Evolutionary conservation across 345 rosid genomes (phyloP).

Genomic region (Mercurialis annua): DNA sequence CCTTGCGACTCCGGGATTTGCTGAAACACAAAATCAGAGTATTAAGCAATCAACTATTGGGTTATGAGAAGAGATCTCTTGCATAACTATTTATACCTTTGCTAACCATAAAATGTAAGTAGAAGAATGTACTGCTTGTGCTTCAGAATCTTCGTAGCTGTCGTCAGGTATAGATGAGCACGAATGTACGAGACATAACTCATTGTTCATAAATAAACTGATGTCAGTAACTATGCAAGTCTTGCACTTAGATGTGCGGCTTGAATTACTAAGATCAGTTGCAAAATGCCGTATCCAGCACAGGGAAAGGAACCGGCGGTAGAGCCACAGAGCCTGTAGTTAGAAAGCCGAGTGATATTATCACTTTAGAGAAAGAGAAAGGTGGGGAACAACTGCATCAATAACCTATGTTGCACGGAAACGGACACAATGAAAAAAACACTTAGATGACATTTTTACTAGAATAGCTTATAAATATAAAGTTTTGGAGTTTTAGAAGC

Average conservation of each 20-base stretch:
- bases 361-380: not conserved
- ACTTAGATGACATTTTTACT: no score
- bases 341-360: no score
- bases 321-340: conserved; percentile 76
- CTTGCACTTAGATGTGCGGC: conserved; percentile 22
- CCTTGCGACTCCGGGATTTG: conserved; percentile 38
- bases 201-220: conserved; percentile 46
- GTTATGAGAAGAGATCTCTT: not conserved
- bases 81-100: conserved; percentile 43
- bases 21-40: conserved; percentile 35
- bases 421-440: no score
- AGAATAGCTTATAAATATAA: no score
- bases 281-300: conserved; percentile 47
- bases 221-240: conserved; percentile 21
- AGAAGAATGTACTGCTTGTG: conserved; percentile 58
- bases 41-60: conserved; percentile 9
- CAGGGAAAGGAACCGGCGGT: conserved; percentile 71
- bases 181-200: conserved; percentile 48
- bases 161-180: conserved; percentile 48
- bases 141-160: conserved; percentile 59
- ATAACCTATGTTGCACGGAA: not conserved
- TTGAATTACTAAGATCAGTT: conserved; percentile 6
- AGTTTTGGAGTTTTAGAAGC: no score
- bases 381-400: not conserved
- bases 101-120: conserved; percentile 66